Conservation (phyloP, 106 monocot species). For the Posidonia australis region DNA sequence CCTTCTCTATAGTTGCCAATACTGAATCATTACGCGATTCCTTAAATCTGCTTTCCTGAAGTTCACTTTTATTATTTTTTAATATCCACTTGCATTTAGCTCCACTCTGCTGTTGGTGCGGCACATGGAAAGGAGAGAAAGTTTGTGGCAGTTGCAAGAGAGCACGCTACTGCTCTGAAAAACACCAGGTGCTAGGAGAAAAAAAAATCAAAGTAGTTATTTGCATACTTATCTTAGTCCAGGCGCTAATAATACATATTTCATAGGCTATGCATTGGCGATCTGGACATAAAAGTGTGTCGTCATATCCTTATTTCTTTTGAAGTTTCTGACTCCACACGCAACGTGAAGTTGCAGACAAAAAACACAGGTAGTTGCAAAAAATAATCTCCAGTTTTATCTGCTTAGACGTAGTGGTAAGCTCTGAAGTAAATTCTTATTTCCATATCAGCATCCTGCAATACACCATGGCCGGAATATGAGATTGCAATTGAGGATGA, state of each 20-base stretch:
- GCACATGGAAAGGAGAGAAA: conserved; percentile 91
- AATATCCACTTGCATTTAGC: conserved; percentile 17
- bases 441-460: conserved; percentile 39
- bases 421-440: background rate
- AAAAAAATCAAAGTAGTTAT: background rate
- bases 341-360: conserved; percentile 5
- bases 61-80: background rate
- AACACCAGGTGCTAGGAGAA: conserved; percentile 52
- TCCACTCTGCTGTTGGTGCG: conserved; percentile 84
- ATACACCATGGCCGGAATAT: conserved; percentile 64
- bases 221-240: background rate
- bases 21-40: too few species aligned
- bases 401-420: background rate
- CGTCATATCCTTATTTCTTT: conserved; percentile 28
- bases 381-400: background rate
- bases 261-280: conserved; percentile 72
- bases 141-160: conserved; percentile 68
- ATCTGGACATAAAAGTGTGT: conserved; percentile 61
- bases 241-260: background rate
- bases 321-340: conserved; percentile 17
- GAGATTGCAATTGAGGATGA: conserved; percentile 74
- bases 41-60: too few species aligned
- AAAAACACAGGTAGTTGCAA: conserved; percentile 13
- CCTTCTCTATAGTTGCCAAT: too few species aligned
- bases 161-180: conserved; percentile 79